Base-by-base conservation (phyloP, 1,284 basidiomycete genomes). In the Dichomitus squalens region DNA sequence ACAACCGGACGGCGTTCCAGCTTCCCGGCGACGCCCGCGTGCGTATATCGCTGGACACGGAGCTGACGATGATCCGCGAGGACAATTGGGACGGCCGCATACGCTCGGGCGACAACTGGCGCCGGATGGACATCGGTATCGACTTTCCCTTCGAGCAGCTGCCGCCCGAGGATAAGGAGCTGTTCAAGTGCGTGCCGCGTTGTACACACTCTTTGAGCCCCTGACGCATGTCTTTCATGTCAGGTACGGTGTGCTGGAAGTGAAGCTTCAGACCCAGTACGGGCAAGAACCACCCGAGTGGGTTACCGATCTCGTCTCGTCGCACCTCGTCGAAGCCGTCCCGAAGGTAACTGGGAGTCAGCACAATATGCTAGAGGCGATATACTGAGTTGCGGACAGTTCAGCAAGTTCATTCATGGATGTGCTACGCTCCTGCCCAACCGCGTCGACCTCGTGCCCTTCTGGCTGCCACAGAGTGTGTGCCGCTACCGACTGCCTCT, bases 1-100 rank as follows among this genome's bases (percentile, higher is more conserved):
- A 99, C 80, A 98, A 98, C 73, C 91, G 96, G 51, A 99, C 97
- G 7, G 96, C 96, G 0, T 99, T 99, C 82, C 96, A 99, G 76
- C 85, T 99, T 23, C 97, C 97, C 8, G 96, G 97, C 20, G 97
- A 99, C 70, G 96, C 97, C 25, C 88, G 95, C 46, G 96, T 99
- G 39, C 94, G 96, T 53, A 98, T 99, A 64, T 99, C 96, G 31
- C 88, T 99, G 61, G 97, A 99, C 73, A 99, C 96, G 0, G 95
- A 98, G 73, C 84, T 99, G 29, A 91, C 92, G 7, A 89, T 99
- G 80, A 76, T 98, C 54, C 86, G 96, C 59, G 96, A 99, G 74
- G 96, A 99, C 73, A 95, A 98, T 70, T 99, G 96, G 93, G 96
- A 98, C 73, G 93, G 90, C 5, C 74, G 76, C 44, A 75, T 76